Percentiles rank a stretch among this genome's conserved stretches.
Conservation (phyloP, 2,329 filamentous ascomycete species). For the Gliomastix tumulicola region DNA sequence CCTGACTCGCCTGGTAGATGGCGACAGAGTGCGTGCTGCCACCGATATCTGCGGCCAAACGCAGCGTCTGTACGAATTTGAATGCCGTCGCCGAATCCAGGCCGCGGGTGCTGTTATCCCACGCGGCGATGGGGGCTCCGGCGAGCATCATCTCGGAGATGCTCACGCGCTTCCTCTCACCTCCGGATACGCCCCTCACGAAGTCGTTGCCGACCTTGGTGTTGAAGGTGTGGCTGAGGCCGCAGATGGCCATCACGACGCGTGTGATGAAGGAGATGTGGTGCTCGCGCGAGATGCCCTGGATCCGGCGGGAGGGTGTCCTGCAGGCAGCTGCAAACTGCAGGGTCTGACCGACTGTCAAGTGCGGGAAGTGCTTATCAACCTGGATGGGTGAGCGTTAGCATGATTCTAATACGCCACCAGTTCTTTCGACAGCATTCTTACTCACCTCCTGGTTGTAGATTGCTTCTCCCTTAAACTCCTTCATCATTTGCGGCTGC, state of each 20-base stretch:
- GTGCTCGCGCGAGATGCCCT: constrained; percentile 53
- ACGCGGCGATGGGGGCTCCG: constrained; percentile 45
- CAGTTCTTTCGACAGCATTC: not conserved
- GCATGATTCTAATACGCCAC: too few relatives aligned
- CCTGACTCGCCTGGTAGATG: constrained; percentile 65
- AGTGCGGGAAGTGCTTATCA: constrained; percentile 70
- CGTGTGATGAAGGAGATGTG: constrained; percentile 56
- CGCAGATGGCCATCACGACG: constrained; percentile 65
- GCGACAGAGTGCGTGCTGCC: constrained; percentile 56
- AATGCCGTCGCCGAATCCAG: constrained; percentile 68
- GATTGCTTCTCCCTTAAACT: constrained; percentile 59
- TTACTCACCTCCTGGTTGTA: constrained; percentile 67
- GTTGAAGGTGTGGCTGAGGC: constrained; percentile 63
- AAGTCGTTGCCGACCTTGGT: constrained; percentile 73
- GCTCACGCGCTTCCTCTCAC: constrained; percentile 72
- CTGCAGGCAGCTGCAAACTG: constrained; percentile 64
- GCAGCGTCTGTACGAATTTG: constrained; percentile 63
- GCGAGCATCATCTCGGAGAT: constrained; percentile 73
- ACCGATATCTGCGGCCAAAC: constrained; percentile 57
- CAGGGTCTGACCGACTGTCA: constrained; percentile 69
- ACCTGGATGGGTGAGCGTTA: constrained; percentile 37
- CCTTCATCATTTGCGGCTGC: constrained; percentile 43
- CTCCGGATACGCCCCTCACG: constrained; percentile 63
- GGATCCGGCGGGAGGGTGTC: constrained; percentile 58
- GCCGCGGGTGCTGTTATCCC: constrained; percentile 69